A percentile compares a stretch with the other conserved stretches of the same genome.
Evolutionary conservation across 2,329 filamentous ascomycete genomes (phyloP).

Genomic region (Tolypocladium album): DNA sequence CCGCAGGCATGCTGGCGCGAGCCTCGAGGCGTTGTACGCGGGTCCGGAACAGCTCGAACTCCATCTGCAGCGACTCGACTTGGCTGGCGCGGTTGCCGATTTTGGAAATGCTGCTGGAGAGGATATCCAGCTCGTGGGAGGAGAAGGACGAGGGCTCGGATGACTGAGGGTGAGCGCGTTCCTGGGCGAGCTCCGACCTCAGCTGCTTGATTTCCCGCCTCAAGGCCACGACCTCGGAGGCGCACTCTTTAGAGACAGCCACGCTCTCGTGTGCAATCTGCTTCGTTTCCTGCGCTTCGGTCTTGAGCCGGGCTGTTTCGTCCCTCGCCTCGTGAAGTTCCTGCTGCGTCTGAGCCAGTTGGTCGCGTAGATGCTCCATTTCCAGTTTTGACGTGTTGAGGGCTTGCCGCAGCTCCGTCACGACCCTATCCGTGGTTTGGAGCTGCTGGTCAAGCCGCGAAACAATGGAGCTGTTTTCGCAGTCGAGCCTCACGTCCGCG

Average conservation of each 20-base stretch:
- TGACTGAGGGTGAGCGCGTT: slow-evolving; percentile 9
- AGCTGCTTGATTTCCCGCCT: slow-evolving; percentile 22
- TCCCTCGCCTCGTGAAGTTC: slow-evolving; percentile 12
- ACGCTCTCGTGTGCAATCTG: slow-evolving; percentile 12
- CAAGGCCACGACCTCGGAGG: slow-evolving; percentile 19
- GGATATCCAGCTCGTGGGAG: slow-evolving; percentile 26
- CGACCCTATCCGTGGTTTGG: slow-evolving; percentile 7
- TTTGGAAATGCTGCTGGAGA: slow-evolving; percentile 26
- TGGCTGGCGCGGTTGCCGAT: slow-evolving; percentile 26
- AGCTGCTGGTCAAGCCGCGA: slow-evolving; percentile 13
- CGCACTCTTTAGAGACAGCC: slow-evolving; percentile 13
- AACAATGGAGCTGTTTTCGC: slow-evolving; percentile 7
- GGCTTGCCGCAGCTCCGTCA: slow-evolving; percentile 11
- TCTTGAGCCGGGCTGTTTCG: slow-evolving; percentile 12
- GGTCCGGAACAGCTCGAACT: slow-evolving; percentile 27
- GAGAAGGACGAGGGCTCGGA: slow-evolving; percentile 11
- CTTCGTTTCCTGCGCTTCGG: slow-evolving; percentile 12
- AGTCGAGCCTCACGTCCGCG: slow-evolving; percentile 5
- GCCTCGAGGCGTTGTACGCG: slow-evolving; percentile 23
- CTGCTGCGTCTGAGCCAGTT: slow-evolving; percentile 10
- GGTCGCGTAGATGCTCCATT: slow-evolving; percentile 8
- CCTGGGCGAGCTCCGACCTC: slow-evolving; percentile 14
- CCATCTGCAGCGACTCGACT: slow-evolving; percentile 29
- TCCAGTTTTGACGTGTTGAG: slow-evolving; percentile 8
- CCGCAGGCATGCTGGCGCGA: not conserved